Conservation (phyloP, 768 basidiomycete genomes). For the Scleroderma bovista region DNA sequence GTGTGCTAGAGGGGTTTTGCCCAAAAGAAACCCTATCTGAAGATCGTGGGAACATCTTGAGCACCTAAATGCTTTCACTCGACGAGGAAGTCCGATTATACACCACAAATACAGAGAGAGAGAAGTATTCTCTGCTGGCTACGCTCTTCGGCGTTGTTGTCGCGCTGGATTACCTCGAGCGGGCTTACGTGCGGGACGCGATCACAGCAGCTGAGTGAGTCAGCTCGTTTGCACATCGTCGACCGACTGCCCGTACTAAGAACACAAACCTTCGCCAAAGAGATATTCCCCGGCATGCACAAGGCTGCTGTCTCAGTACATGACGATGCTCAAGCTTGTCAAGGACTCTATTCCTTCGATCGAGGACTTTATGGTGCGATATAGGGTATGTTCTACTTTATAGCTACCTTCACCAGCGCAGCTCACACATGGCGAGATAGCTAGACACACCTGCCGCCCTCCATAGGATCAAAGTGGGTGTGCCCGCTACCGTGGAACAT, state of each 20-base stretch:
- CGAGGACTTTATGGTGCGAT: conserved; percentile 88
- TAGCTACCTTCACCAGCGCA: neutral
- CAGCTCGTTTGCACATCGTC: neutral
- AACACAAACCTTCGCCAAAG: conserved; percentile 24
- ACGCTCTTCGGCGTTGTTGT: conserved; percentile 92
- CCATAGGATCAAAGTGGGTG: conserved; percentile 85
- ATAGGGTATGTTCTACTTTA: conserved; percentile 48
- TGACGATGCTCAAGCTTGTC: conserved; percentile 94
- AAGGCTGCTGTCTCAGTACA: conserved; percentile 90
- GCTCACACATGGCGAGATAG: conserved; percentile 31
- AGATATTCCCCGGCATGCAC: conserved; percentile 98
- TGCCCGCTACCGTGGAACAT: conserved; percentile 96
- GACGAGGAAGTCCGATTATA: conserved; percentile 93
- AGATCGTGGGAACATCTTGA: too few species aligned
- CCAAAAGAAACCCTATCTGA: too few species aligned
- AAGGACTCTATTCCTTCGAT: conserved; percentile 80
- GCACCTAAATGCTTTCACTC: conserved; percentile 54
- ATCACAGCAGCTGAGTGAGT: conserved; percentile 88
- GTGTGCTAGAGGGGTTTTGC: too few species aligned
- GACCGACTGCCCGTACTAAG: conserved; percentile 5
- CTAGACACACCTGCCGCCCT: conserved; percentile 93
- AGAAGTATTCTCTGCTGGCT: conserved; percentile 80
- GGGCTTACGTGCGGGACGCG: conserved; percentile 91
- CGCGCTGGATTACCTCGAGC: conserved; percentile 88
- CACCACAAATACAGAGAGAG: conserved; percentile 82